Percentiles rank a stretch among this genome's conserved stretches.
These are phyloP conservation scores for Nasturtium officinale DNA, from an alignment of 345 rosid species.

Conservation along the genomic window DNA sequence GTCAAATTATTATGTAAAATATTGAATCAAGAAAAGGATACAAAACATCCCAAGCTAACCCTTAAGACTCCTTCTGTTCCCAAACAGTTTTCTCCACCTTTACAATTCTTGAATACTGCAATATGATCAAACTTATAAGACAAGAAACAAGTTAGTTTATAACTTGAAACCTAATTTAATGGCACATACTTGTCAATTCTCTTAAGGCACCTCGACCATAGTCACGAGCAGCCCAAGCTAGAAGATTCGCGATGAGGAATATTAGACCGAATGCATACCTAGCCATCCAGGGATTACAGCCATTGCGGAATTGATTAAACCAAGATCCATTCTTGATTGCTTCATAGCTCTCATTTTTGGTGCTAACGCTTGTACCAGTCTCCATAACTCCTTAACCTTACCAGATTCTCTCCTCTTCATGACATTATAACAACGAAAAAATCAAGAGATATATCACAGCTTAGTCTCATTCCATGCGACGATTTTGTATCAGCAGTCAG, in stretches of 20 bases:
- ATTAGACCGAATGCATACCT: conserved; percentile 81
- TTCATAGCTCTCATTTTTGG: conserved; percentile 41
- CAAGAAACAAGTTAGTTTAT: neutral
- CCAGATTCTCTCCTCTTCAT: conserved; percentile 50
- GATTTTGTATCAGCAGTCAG: neutral
- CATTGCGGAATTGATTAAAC: conserved; percentile 78
- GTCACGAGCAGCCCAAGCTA: conserved; percentile 93
- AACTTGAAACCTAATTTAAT: neutral
- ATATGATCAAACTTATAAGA: conserved; percentile 31
- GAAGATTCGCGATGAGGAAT: conserved; percentile 73
- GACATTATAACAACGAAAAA: conserved; percentile 39
- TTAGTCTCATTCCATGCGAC: conserved; percentile 6
- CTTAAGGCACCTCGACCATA: conserved; percentile 64
- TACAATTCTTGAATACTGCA: conserved; percentile 74
- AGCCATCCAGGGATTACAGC: conserved; percentile 94
- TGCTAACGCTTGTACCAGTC: conserved; percentile 48
- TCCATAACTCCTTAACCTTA: conserved; percentile 55
- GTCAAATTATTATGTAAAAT: neutral
- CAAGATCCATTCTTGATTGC: conserved; percentile 61
- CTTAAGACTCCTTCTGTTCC: conserved; percentile 94
- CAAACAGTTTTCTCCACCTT: conserved; percentile 73
- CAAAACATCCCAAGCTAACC: conserved; percentile 96
- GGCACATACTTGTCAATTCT: conserved; percentile 66
- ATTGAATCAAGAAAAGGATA: conserved; percentile 62
- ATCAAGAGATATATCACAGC: conserved; percentile 6